Percentiles rank a stretch among this genome's conserved stretches.
Evolutionary conservation across 108 stramenopile genomes (phyloP).

Genomic region (Skeletonema costatum): DNA sequence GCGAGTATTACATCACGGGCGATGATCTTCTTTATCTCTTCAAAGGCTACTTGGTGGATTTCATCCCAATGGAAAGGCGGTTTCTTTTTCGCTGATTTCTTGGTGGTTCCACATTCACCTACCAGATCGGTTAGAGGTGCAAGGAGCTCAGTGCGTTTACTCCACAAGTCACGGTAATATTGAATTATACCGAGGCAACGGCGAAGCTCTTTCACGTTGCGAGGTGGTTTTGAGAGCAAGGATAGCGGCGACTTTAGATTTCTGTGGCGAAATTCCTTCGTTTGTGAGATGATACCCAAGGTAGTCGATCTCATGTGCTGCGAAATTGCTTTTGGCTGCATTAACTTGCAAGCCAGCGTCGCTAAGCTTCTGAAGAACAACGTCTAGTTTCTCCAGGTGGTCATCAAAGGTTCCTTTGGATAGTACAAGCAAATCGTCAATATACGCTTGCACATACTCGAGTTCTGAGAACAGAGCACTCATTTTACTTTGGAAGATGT

Average conservation of each 20-base stretch:
- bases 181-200: slow-evolving; percentile 31
- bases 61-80: slow-evolving; percentile 37
- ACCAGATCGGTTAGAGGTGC: slow-evolving; percentile 47
- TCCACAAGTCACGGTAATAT: slow-evolving; percentile 60
- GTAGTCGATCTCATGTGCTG: slow-evolving; percentile 22
- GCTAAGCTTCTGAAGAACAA: slow-evolving; percentile 10
- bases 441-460: not conserved
- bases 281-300: slow-evolving; percentile 25
- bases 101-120: slow-evolving; percentile 17
- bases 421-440: slow-evolving; percentile 40
- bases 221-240: slow-evolving; percentile 11
- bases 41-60: slow-evolving; percentile 45
- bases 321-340: slow-evolving; percentile 2
- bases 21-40: slow-evolving; percentile 42
- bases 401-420: slow-evolving; percentile 22
- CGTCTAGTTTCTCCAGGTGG: slow-evolving; percentile 31
- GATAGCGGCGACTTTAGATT: slow-evolving; percentile 46
- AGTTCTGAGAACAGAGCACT: too few species aligned
- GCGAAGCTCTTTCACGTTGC: slow-evolving; percentile 2
- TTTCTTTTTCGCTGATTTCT: not conserved
- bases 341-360: slow-evolving; percentile 15
- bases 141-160: slow-evolving; percentile 34
- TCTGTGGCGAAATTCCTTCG: slow-evolving; percentile 13
- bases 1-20: slow-evolving; percentile 40
- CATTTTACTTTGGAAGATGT: too few species aligned